Evolutionary conservation across 2,329 filamentous ascomycete genomes (phyloP).

Genomic region (Lachnellula hyalina): DNA sequence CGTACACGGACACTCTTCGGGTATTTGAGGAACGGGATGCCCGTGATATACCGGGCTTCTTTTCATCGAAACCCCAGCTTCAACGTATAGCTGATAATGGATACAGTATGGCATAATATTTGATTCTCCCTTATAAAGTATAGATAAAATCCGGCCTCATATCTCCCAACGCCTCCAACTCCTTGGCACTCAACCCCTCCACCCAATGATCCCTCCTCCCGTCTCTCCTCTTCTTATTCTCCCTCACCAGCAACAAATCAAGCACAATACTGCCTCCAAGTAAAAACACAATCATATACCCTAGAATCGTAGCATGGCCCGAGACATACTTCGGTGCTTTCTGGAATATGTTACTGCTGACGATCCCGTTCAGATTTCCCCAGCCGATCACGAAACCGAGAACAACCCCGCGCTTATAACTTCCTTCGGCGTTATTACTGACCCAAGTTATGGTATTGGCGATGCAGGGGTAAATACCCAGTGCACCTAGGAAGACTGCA

Average conservation of each 20-base stretch:
- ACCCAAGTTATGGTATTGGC: conserved; percentile 83
- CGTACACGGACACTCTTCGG: no score
- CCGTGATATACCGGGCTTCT: no score
- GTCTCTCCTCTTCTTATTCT: conserved; percentile 61
- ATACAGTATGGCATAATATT: no score
- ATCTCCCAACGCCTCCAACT: conserved; percentile 66
- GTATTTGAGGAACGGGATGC: no score
- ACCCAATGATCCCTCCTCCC: conserved; percentile 60
- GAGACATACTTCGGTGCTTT: conserved; percentile 51
- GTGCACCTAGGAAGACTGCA: conserved; percentile 73
- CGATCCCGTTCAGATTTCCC: conserved; percentile 76
- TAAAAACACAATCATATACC: conserved; percentile 64
- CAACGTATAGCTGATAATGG: no score
- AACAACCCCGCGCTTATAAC: conserved; percentile 84
- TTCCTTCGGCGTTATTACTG: conserved; percentile 80
- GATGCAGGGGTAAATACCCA: conserved; percentile 83
- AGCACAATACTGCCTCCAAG: conserved; percentile 66
- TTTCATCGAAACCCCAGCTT: no score
- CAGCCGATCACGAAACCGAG: conserved; percentile 84
- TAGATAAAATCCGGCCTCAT: conserved; percentile 66
- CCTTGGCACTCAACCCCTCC: conserved; percentile 54
- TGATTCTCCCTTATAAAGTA: conserved; percentile 27
- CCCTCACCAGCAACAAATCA: conserved; percentile 52
- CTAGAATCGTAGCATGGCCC: conserved; percentile 71
- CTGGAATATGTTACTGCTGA: conserved; percentile 60